Percentiles rank a stretch among this genome's conserved stretches.
These are phyloP conservation scores for Phanerodontia chrysosporium DNA, from an alignment of 768 basidiomycete species.

Conservation along the genomic window DNA sequence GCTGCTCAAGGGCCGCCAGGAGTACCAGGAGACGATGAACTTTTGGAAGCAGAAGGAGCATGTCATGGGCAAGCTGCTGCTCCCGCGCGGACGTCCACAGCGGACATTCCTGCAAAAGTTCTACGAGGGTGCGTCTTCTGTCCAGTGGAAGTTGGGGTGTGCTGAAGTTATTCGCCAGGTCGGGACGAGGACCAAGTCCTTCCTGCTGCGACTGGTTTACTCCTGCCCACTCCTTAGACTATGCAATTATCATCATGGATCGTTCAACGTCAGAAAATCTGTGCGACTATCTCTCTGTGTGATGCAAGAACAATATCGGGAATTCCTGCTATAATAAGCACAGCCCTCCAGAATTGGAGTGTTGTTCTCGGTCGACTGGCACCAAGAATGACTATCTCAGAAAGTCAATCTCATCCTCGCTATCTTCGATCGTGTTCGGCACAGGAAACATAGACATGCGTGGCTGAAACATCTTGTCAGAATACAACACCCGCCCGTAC, in stretches of 20 bases:
- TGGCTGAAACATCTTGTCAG: conserved; percentile 12
- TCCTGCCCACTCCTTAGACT: background rate
- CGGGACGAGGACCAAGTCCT: conserved; percentile 69
- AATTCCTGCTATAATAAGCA: no score
- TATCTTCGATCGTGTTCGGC: conserved; percentile 11
- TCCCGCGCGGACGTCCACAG: conserved; percentile 42
- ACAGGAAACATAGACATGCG: conserved; percentile 23
- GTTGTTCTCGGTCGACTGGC: no score
- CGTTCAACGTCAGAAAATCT: background rate
- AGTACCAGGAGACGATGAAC: conserved; percentile 94
- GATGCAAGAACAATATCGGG: no score
- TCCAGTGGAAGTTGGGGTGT: background rate
- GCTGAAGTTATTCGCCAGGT: conserved; percentile 36
- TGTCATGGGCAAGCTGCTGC: conserved; percentile 64
- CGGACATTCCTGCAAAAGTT: conserved; percentile 80
- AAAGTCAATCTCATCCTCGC: conserved; percentile 23
- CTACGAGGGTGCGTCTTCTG: conserved; percentile 61
- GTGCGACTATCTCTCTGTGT: no score
- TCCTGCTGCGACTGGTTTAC: conserved; percentile 62
- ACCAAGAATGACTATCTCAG: conserved; percentile 12
- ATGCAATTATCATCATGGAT: background rate
- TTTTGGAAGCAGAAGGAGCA: conserved; percentile 89
- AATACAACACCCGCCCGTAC: background rate
- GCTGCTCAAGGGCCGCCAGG: conserved; percentile 77
- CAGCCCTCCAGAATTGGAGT: no score